Evolutionary conservation across 305 asterid genomes (phyloP), one percentile per base, ranked within the genome.

Genomic region (Rubia tinctorum): DNA sequence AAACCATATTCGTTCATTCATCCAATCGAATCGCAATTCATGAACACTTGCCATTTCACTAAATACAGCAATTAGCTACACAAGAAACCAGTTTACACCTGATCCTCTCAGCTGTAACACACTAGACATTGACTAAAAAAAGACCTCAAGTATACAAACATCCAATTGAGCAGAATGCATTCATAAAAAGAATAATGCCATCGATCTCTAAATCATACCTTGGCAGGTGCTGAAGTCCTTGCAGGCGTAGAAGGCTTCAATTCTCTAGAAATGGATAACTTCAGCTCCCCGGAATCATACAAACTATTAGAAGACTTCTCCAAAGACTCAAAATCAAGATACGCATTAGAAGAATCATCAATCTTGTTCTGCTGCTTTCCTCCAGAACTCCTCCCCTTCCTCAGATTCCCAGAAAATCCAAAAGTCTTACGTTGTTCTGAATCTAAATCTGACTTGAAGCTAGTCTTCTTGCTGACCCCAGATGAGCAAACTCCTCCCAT

Each of bases 401-500:
- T 81, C 74, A 90, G 80, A 85, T 86, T 89, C 77, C 95, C 95
- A 0, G 98, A 95, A 85, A 88, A 89, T 59, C 92, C 90, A 1
- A 91, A 88, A 71, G 64, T 78, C 68, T 84, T 82, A 71, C 75
- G 86, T 53, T 79, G 81, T 82, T 84, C 93, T 18, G 7, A 53
- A 69, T 77, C 93, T 22, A 45, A 68, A 45, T 73, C 78, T 42
- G 86, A 58, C 68, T 72, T 83, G 77, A 22, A 22, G 22, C 75
- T 70, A 65, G 69, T 83, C 55, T 69, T 85, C 86, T 80, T 88
- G 7, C 72, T 78, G 23, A 84, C 86, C 70, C 96, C 97, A 65
- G 86, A 86, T 2, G 99, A 81, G 85, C 98, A 93, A 80, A 87
- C 92, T 63, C 88, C 95, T 81, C 98, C 97, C 97, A 91, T 90